Evolutionary conservation across 768 basidiomycete genomes (phyloP).

Genomic region (Pleurotus giganteus): DNA sequence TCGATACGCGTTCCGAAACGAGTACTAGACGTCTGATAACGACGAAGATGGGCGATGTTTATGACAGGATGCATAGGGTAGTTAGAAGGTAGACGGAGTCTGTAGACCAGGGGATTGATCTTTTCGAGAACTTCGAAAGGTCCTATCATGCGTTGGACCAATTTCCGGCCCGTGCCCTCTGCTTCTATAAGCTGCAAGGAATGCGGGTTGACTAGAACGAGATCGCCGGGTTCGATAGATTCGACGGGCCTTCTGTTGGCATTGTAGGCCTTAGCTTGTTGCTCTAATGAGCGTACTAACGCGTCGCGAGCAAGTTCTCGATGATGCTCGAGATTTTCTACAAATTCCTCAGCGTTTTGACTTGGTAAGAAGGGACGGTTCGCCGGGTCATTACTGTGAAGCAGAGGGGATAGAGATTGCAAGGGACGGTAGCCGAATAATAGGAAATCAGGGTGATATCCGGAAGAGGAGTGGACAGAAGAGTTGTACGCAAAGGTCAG

Average conservation of each 20-base stretch:
- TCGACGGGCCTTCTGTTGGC: neutral
- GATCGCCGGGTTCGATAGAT: neutral
- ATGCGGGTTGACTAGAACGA: constrained; percentile 6
- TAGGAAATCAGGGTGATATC: constrained; percentile 19
- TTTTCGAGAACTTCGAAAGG: constrained; percentile 4
- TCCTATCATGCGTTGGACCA: constrained; percentile 4
- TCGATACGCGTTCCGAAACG: neutral
- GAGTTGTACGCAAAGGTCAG: constrained; percentile 26
- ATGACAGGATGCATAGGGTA: constrained; percentile 14
- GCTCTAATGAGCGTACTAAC: neutral
- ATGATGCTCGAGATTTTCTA: neutral
- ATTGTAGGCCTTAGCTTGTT: constrained; percentile 4
- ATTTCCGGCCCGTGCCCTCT: neutral
- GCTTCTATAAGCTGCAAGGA: constrained; percentile 1
- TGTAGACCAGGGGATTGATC: constrained; percentile 10
- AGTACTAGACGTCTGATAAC: neutral
- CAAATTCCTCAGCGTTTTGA: neutral
- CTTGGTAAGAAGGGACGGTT: constrained; percentile 7
- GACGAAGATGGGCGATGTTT: constrained; percentile 1
- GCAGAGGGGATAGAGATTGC: constrained; percentile 1
- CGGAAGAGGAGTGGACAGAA: constrained; percentile 17
- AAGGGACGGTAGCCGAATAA: constrained; percentile 20
- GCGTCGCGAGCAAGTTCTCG: neutral
- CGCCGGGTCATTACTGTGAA: neutral
- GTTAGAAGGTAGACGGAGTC: constrained; percentile 2